Evolutionary conservation across 106 monocot species (phyloP).

Genomic region (Platanthera zijinensis): DNA sequence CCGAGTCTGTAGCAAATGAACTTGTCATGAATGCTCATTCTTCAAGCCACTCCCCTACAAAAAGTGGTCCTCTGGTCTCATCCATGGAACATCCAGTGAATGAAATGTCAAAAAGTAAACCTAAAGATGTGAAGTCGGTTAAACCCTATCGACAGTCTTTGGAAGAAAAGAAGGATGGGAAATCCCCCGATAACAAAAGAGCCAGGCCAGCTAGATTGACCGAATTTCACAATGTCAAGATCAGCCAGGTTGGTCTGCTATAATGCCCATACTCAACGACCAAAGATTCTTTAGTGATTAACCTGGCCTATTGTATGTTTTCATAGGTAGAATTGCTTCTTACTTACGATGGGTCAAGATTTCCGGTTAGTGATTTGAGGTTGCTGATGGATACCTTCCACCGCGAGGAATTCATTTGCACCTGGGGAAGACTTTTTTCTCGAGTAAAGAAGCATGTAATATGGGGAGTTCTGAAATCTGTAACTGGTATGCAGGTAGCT

Average conservation of each 20-base stretch:
- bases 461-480: constrained; percentile 83
- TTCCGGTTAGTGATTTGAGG: constrained; percentile 72
- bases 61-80: constrained; percentile 32
- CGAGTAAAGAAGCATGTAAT: constrained; percentile 90
- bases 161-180: constrained; percentile 67
- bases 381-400: constrained; percentile 87
- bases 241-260: constrained; percentile 63
- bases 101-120: constrained; percentile 30
- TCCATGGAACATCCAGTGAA: constrained; percentile 20
- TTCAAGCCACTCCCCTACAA: constrained; percentile 30
- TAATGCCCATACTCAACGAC: neutral
- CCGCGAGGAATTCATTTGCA: constrained; percentile 67
- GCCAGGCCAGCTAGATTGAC: constrained; percentile 61
- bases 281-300: neutral
- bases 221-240: constrained; percentile 87
- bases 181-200: constrained; percentile 68
- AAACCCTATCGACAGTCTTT: constrained; percentile 54
- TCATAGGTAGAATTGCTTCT: constrained; percentile 73
- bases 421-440: constrained; percentile 82
- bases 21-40: constrained; percentile 34
- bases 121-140: constrained; percentile 49
- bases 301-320: neutral
- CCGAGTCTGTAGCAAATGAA: constrained; percentile 46
- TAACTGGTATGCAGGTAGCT: constrained; percentile 89
- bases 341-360: constrained; percentile 85